These are phyloP conservation scores for Cenchrus americanus DNA, from an alignment of 176 grass and related monocot genomes.

Conservation along the genomic window DNA sequence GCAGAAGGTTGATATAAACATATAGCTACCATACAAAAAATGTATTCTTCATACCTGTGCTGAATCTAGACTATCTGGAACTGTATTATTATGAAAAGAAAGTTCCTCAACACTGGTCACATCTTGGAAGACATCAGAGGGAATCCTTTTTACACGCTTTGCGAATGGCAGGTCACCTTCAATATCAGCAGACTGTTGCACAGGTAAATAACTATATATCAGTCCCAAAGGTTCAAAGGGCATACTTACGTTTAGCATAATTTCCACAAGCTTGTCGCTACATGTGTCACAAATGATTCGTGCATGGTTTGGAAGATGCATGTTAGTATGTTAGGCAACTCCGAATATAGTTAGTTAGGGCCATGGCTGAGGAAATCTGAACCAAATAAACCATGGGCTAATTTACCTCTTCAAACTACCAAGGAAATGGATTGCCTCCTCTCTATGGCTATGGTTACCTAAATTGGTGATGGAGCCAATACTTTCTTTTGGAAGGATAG, in stretches of 20 bases:
- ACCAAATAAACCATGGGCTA: too few species aligned
- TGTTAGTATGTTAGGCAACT: too few species aligned
- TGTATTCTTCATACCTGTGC: conserved; percentile 59
- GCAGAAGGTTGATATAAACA: conserved; percentile 1
- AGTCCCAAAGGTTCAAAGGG: conserved; percentile 33
- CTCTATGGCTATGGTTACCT: too few species aligned
- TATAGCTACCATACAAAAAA: conserved; percentile 33
- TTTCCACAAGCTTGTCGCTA: conserved; percentile 17
- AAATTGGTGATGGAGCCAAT: too few species aligned
- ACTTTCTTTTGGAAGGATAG: too few species aligned
- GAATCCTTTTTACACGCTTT: conserved; percentile 72
- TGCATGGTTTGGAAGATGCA: conserved; percentile 18
- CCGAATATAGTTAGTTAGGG: too few species aligned
- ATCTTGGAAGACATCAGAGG: conserved; percentile 90
- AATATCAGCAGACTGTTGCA: conserved; percentile 63
- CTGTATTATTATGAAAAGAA: conserved; percentile 65
- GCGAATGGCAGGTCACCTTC: conserved; percentile 72
- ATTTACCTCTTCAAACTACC: too few species aligned
- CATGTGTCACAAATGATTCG: conserved; percentile 14
- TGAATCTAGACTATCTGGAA: conserved; percentile 72
- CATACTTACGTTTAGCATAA: conserved; percentile 1
- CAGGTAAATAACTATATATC: conserved; percentile 34
- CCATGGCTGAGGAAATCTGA: too few species aligned
- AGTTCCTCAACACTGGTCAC: conserved; percentile 89
- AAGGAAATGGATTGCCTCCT: too few species aligned